phyloP scores from a whole-genome alignment of 2,329 filamentous ascomycete genomes.

The Colletotrichum sp. region DNA sequence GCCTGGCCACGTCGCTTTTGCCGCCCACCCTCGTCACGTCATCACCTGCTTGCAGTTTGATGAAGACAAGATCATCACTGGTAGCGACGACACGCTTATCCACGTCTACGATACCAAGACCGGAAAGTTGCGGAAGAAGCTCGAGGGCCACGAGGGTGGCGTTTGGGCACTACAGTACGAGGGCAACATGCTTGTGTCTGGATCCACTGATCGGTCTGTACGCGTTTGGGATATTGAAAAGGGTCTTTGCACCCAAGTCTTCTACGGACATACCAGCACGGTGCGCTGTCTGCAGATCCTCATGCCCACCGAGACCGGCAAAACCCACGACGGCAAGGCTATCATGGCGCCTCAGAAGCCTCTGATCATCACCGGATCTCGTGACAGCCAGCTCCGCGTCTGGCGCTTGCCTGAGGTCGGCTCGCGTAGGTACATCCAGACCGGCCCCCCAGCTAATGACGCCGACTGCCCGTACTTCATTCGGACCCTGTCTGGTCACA shows the following conservation, averaged over 20 bases:
- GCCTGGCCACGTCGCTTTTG: constrained; percentile 91
- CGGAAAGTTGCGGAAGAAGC: constrained; percentile 79
- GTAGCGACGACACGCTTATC: constrained; percentile 96
- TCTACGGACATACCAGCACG: constrained; percentile 97
- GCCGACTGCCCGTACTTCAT: constrained; percentile 95
- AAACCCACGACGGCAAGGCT: constrained; percentile 71
- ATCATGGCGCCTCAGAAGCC: constrained; percentile 94
- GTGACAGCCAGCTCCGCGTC: constrained; percentile 91
- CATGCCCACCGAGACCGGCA: constrained; percentile 81
- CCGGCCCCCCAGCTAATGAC: constrained; percentile 73
- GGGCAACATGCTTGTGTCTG: constrained; percentile 92
- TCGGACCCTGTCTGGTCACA: constrained; percentile 83
- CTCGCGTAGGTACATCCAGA: constrained; percentile 80
- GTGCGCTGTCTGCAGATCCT: constrained; percentile 95
- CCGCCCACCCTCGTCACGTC: constrained; percentile 94
- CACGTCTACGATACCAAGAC: constrained; percentile 98
- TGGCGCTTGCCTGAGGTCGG: constrained; percentile 89
- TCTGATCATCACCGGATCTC: constrained; percentile 94
- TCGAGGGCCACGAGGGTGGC: constrained; percentile 94
- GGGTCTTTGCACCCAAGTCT: constrained; percentile 91
- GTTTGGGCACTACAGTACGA: constrained; percentile 98
- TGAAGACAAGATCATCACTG: constrained; percentile 96
- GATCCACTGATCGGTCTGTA: constrained; percentile 95
- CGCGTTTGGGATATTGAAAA: constrained; percentile 99
- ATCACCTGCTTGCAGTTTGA: constrained; percentile 98